Base-by-base conservation (phyloP, 2,329 filamentous ascomycete species). In the Aspergillus vadensis region DNA sequence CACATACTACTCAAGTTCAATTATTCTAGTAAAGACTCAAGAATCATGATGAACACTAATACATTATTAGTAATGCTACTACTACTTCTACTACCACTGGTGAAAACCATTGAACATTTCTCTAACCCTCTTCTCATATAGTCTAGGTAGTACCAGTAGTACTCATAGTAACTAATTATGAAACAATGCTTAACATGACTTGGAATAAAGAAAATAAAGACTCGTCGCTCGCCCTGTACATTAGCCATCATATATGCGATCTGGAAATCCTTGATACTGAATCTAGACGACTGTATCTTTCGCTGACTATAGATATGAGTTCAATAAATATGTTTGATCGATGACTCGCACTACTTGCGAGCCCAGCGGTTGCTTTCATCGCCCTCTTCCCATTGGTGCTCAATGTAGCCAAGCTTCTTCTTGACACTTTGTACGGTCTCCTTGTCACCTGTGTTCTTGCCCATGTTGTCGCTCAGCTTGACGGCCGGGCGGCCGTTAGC, bases 401-500 rank as follows among this genome's bases (percentile, higher is more conserved):
- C 94, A 4, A 89, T 83, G 72, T 99, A 98, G 0, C 92, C 92
- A 44, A 97, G 83, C 64, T 90, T 84, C 70, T 85, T 83, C 84
- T 99, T 99, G 63, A 98, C 92, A 66, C 88, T 86, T 59, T 88
- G 82, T 0, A 99, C 91, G 1, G 89, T 91, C 19, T 83, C 83
- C 69, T 87, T 86, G 72, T 97, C 90, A 7, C 95, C 95, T 0
- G 92, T 98, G 72, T 99, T 99, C 83, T 99, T 99, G 49, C 92
- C 86, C 65, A 89, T 84, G 72, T 98, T 97, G 75, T 94, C 90
- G 65, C 88, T 97, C 67, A 99, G 91, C 82, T 99, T 99, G 72
- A 99, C 87, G 2, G 95, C 93, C 0, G 89, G 86, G 50, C 88
- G 86, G 5, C 93, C 93, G 14, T 82, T 86, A 0, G 92, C 95